Conservation (phyloP, 441 rosid species). For the Brassica balearica region DNA sequence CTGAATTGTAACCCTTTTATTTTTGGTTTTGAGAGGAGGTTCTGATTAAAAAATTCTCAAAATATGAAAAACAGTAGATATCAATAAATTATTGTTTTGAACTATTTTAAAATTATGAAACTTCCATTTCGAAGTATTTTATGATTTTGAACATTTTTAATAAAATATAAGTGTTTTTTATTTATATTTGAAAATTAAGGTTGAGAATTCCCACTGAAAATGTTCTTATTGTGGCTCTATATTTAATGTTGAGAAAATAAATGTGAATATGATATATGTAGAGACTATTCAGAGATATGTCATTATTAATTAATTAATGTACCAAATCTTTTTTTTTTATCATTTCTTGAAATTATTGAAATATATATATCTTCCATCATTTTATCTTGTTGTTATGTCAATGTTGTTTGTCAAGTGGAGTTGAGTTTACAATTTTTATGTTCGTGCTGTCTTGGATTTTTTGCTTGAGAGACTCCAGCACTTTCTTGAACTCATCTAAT, state of each 20-base stretch:
- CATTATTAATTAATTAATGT: background rate
- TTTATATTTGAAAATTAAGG: no score
- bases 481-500: slow-evolving; percentile 47
- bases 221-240: background rate
- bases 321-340: slow-evolving; percentile 12
- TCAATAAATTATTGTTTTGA: background rate
- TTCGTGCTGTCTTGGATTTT: slow-evolving; percentile 41
- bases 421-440: slow-evolving; percentile 15
- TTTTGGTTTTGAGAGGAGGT: background rate
- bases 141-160: background rate
- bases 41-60: no score
- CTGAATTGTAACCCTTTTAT: background rate
- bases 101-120: background rate
- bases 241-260: background rate
- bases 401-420: background rate
- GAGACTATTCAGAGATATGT: background rate
- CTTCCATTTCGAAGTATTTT: background rate
- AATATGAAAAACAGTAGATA: no score
- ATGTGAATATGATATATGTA: no score
- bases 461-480: slow-evolving; percentile 48
- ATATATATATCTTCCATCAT: background rate
- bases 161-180: no score
- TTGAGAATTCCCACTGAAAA: background rate
- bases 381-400: slow-evolving; percentile 1
- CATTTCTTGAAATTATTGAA: background rate